Percentiles rank a stretch among this genome's conserved stretches.
Evolutionary conservation across 2,329 filamentous ascomycete species (phyloP).

Genomic region (Diplodia sapinea): DNA sequence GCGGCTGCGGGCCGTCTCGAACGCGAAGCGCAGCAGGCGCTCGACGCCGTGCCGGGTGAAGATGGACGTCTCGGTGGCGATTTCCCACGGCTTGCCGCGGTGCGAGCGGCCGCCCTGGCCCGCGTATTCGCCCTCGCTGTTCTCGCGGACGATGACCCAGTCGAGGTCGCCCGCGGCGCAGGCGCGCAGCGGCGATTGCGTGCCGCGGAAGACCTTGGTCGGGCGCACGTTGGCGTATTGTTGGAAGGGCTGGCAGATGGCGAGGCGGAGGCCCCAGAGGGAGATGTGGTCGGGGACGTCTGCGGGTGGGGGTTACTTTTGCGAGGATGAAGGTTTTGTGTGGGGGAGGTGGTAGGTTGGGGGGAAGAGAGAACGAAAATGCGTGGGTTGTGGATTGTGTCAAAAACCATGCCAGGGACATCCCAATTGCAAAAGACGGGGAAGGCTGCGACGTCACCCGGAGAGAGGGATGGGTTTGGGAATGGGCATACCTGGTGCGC

Average conservation of each 20-base stretch:
- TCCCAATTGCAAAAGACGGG: neutral
- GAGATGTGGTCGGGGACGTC: slow-evolving; percentile 64
- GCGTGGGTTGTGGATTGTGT: too few species aligned
- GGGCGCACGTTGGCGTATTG: slow-evolving; percentile 65
- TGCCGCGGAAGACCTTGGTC: slow-evolving; percentile 66
- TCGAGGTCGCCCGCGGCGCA: slow-evolving; percentile 63
- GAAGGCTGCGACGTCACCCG: neutral
- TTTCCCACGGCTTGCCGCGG: slow-evolving; percentile 63
- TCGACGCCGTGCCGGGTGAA: slow-evolving; percentile 67
- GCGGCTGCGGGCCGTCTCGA: slow-evolving; percentile 63
- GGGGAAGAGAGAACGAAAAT: too few species aligned
- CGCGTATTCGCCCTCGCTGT: slow-evolving; percentile 70
- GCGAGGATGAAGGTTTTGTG: too few species aligned
- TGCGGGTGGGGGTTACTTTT: slow-evolving; percentile 32
- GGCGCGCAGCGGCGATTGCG: slow-evolving; percentile 62
- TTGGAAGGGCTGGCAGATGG: slow-evolving; percentile 62
- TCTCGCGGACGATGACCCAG: slow-evolving; percentile 71
- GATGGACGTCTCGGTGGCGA: slow-evolving; percentile 66
- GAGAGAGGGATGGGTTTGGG: neutral
- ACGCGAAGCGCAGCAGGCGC: slow-evolving; percentile 67
- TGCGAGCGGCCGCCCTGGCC: slow-evolving; percentile 69
- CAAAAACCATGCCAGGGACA: too few species aligned
- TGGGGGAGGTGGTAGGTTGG: too few species aligned
- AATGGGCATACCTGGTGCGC: slow-evolving; percentile 58
- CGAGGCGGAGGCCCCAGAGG: slow-evolving; percentile 61